These are phyloP conservation scores for Friedmanniomyces simplex DNA, from an alignment of 495 filamentous ascomycete species.

Conservation along the genomic window DNA sequence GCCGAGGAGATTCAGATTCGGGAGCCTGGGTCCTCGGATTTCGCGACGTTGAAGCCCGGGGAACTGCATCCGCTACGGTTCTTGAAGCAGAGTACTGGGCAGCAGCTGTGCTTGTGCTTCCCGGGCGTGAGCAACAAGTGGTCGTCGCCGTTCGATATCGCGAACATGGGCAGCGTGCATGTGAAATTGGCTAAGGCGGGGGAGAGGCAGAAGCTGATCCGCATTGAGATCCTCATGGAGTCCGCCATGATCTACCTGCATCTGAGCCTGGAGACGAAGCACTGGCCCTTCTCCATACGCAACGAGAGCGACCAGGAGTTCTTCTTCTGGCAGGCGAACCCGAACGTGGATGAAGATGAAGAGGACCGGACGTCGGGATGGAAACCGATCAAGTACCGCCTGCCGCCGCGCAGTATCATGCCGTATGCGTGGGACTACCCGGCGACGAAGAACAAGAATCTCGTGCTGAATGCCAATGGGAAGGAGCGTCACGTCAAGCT, in stretches of 20 bases:
- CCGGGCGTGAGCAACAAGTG: constrained; percentile 94
- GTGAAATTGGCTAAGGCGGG: constrained; percentile 86
- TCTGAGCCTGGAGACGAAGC: constrained; percentile 75
- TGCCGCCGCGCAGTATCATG: constrained; percentile 94
- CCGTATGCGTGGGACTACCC: constrained; percentile 99
- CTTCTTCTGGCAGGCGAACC: constrained; percentile 82
- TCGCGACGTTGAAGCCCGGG: constrained; percentile 63
- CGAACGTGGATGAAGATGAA: constrained; percentile 68
- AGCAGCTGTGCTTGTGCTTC: constrained; percentile 88
- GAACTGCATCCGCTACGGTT: constrained; percentile 77
- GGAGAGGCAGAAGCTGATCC: constrained; percentile 77
- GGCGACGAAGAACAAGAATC: constrained; percentile 87
- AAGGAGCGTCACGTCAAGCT: constrained; percentile 86
- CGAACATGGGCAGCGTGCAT: constrained; percentile 80
- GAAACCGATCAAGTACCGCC: constrained; percentile 83
- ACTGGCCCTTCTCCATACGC: constrained; percentile 97
- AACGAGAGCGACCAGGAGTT: constrained; percentile 96
- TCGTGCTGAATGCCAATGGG: constrained; percentile 66
- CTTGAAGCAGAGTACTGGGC: constrained; percentile 63
- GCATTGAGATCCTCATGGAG: constrained; percentile 84
- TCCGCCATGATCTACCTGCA: constrained; percentile 87
- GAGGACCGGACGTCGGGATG: constrained; percentile 71
- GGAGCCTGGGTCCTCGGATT: constrained; percentile 76
- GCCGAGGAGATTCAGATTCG: constrained; percentile 78
- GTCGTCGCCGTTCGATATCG: constrained; percentile 96